phyloP scores from a whole-genome alignment of 495 filamentous ascomycete genomes.

The Podospora pseudoanserina region DNA sequence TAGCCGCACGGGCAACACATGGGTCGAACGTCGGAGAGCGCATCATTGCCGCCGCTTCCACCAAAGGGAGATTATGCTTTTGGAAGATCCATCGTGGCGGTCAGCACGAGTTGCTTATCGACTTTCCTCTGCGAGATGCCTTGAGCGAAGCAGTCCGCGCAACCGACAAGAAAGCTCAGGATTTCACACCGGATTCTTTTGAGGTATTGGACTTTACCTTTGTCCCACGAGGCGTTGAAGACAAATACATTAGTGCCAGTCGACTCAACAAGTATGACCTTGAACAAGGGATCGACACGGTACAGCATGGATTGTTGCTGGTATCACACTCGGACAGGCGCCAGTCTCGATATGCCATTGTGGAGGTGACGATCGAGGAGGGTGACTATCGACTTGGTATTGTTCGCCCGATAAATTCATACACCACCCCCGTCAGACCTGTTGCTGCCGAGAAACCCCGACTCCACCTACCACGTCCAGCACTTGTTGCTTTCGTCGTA shows the following conservation, averaged over 20 bases:
- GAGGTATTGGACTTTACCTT: constrained; percentile 49
- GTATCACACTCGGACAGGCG: constrained; percentile 34
- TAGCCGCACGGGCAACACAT: constrained; percentile 65
- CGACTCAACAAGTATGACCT: constrained; percentile 38
- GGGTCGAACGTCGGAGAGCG: constrained; percentile 75
- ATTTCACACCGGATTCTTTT: constrained; percentile 37
- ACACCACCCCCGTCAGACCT: constrained; percentile 44
- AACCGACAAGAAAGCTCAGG: constrained; percentile 25
- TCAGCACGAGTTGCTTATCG: constrained; percentile 52
- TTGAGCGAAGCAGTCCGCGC: constrained; percentile 35
- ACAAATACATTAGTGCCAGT: constrained; percentile 40
- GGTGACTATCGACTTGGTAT: constrained; percentile 43
- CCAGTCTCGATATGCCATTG: constrained; percentile 39
- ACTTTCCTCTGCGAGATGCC: constrained; percentile 39
- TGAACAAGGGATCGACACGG: constrained; percentile 36
- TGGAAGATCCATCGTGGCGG: constrained; percentile 89
- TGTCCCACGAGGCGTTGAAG: constrained; percentile 41
- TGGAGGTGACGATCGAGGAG: constrained; percentile 42
- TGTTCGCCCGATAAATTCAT: constrained; percentile 61
- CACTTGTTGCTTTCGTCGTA: constrained; percentile 75
- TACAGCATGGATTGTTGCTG: constrained; percentile 46
- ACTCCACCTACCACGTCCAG: constrained; percentile 72
- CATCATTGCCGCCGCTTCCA: constrained; percentile 72
- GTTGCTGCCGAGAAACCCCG: constrained; percentile 53
- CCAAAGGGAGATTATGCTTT: constrained; percentile 67